These are phyloP conservation scores for Ogataea naganishii DNA, from an alignment of 805 yeast species.

Conservation along the genomic window DNA sequence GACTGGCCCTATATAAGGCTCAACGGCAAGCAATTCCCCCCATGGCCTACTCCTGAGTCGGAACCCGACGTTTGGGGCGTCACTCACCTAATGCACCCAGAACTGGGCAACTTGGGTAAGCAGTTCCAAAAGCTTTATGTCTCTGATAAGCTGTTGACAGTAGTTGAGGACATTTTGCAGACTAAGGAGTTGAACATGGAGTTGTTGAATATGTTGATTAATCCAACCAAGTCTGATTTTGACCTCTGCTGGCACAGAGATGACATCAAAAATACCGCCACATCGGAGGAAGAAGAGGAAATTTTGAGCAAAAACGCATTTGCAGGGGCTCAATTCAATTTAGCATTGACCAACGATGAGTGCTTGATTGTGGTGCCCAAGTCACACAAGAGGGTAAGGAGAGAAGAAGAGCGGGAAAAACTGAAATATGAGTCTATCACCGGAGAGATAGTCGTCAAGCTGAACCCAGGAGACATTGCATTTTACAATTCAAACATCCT, in stretches of 20 bases:
- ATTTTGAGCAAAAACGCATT: conserved; percentile 29
- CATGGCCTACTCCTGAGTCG: conserved; percentile 42
- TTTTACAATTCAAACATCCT: conserved; percentile 42
- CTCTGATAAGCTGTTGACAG: conserved; percentile 26
- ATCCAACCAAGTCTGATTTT: conserved; percentile 38
- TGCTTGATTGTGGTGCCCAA: conserved; percentile 42
- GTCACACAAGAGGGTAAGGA: conserved; percentile 36
- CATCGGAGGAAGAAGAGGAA: conserved; percentile 34
- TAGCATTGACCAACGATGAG: conserved; percentile 36
- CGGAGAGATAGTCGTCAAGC: conserved; percentile 30
- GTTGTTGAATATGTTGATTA: conserved; percentile 42
- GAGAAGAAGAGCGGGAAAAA: conserved; percentile 32
- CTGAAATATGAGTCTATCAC: conserved; percentile 28
- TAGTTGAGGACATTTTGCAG: conserved; percentile 36
- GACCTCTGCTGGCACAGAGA: conserved; percentile 49
- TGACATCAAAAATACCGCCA: conserved; percentile 36
- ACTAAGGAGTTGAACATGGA: conserved; percentile 35
- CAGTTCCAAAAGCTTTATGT: conserved; percentile 34
- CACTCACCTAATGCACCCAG: conserved; percentile 38
- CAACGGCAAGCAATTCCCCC: conserved; percentile 45
- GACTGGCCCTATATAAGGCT: conserved; percentile 41
- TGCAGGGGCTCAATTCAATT: conserved; percentile 43
- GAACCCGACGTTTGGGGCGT: conserved; percentile 49
- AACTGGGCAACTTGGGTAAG: conserved; percentile 24
- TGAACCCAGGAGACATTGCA: conserved; percentile 41